Conservation (phyloP, 2,329 filamentous ascomycete species). For the Ascomycota sp. region DNA sequence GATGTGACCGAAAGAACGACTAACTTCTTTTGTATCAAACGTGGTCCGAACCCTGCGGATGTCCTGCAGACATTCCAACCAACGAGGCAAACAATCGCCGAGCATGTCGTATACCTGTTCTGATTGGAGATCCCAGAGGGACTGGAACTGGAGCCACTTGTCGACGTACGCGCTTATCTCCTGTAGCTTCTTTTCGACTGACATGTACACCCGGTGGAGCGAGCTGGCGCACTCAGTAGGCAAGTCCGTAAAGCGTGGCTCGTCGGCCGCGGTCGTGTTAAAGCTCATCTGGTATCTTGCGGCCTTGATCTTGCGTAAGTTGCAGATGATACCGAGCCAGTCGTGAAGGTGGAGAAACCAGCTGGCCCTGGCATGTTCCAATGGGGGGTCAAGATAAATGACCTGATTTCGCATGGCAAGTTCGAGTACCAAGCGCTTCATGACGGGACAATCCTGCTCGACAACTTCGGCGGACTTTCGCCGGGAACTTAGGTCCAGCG, state of each 20-base stretch:
- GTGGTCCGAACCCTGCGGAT: conserved; percentile 87
- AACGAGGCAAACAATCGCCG: conserved; percentile 74
- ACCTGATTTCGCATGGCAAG: conserved; percentile 96
- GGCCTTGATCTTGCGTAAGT: conserved; percentile 81
- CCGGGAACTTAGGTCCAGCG: conserved; percentile 27
- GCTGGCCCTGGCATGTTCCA: conserved; percentile 74
- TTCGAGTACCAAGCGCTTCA: conserved; percentile 63
- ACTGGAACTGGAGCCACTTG: conserved; percentile 97
- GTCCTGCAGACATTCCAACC: conserved; percentile 89
- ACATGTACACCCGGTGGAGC: conserved; percentile 57
- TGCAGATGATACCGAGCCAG: conserved; percentile 84
- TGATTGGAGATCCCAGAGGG: conserved; percentile 88
- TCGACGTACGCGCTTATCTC: conserved; percentile 74
- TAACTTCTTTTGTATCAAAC: conserved; percentile 91
- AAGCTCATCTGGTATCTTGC: conserved; percentile 82
- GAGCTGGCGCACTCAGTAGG: conserved; percentile 63
- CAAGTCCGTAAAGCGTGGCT: conserved; percentile 60
- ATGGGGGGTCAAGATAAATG: conserved; percentile 82
- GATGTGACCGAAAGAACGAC: conserved; percentile 76
- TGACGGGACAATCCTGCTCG: conserved; percentile 34
- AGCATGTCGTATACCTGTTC: conserved; percentile 86
- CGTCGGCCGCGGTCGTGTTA: conserved; percentile 39
- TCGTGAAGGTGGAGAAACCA: conserved; percentile 86
- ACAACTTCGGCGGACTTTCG: conserved; percentile 24
- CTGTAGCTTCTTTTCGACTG: conserved; percentile 61